Conservation (phyloP, 768 basidiomycete species). For the Boletus speciosus region DNA sequence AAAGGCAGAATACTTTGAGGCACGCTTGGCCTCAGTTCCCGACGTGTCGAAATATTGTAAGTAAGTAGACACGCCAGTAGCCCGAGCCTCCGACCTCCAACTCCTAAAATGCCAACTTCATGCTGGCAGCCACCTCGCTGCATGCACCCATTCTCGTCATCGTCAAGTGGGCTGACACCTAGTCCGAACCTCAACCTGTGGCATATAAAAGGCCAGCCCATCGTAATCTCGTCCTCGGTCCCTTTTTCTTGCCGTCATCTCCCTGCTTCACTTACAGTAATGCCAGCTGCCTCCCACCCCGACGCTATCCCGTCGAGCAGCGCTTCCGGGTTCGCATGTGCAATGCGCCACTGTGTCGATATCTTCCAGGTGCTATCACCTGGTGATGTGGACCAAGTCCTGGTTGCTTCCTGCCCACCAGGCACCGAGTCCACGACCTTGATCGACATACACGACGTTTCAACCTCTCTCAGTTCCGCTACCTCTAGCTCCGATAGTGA, state of each 20-base stretch:
- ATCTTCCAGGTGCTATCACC: neutral
- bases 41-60: too few species aligned
- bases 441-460: neutral
- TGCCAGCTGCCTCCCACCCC: neutral
- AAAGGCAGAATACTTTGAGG: too few species aligned
- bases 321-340: neutral
- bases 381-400: neutral
- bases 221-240: neutral
- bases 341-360: neutral
- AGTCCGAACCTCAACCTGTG: neutral
- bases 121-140: too few species aligned
- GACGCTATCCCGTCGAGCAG: neutral
- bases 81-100: too few species aligned
- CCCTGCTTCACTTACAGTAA: neutral
- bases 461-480: neutral
- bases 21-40: too few species aligned
- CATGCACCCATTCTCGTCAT: too few species aligned
- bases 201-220: slow-evolving; percentile 3
- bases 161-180: neutral
- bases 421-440: neutral
- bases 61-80: too few species aligned
- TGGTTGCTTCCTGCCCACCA: neutral
- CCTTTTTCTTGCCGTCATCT: neutral
- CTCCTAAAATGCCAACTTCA: too few species aligned
- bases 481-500: neutral